A percentile compares a stretch with the other conserved stretches of the same genome.
Conservation (phyloP, 192 early-diverging fungal species). For the Coemansia sp. region DNA sequence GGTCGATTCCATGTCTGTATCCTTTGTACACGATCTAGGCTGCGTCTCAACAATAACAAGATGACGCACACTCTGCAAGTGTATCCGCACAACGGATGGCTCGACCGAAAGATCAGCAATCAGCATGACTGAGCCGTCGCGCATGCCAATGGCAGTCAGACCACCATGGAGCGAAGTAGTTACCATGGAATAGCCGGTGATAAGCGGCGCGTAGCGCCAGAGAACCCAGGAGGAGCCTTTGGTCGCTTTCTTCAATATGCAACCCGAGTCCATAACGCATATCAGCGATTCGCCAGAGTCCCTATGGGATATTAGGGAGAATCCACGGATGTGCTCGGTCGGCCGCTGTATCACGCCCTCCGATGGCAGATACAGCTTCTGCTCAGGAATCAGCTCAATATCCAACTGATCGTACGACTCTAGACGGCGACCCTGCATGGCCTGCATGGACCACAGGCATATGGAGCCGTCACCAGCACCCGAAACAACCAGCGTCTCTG, state of each 20-base stretch:
- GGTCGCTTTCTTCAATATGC: conserved; percentile 8
- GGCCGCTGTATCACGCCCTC: neutral
- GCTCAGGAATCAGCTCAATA: conserved; percentile 5
- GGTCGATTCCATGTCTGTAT: neutral
- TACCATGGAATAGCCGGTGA: conserved; percentile 20
- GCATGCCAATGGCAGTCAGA: conserved; percentile 20
- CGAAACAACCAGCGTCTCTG: conserved; percentile 55
- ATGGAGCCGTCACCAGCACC: conserved; percentile 83
- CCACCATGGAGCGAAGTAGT: conserved; percentile 3
- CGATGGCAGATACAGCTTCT: conserved; percentile 11
- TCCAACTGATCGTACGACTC: conserved; percentile 30
- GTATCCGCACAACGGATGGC: neutral
- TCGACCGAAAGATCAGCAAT: neutral
- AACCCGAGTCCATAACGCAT: conserved; percentile 49
- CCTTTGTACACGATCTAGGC: too few relatives aligned
- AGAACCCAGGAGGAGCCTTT: neutral
- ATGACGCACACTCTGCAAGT: neutral
- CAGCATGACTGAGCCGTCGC: conserved; percentile 27
- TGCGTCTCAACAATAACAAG: neutral
- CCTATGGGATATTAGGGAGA: conserved; percentile 31
- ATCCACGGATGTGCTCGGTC: conserved; percentile 49
- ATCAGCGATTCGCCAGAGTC: conserved; percentile 5
- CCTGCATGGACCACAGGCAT: conserved; percentile 62
- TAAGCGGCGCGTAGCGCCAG: neutral
- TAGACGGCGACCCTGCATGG: neutral